phyloP scores from a whole-genome alignment of 371 early-diverging fungal species.

The Apophysomyces trapeziformis region DNA sequence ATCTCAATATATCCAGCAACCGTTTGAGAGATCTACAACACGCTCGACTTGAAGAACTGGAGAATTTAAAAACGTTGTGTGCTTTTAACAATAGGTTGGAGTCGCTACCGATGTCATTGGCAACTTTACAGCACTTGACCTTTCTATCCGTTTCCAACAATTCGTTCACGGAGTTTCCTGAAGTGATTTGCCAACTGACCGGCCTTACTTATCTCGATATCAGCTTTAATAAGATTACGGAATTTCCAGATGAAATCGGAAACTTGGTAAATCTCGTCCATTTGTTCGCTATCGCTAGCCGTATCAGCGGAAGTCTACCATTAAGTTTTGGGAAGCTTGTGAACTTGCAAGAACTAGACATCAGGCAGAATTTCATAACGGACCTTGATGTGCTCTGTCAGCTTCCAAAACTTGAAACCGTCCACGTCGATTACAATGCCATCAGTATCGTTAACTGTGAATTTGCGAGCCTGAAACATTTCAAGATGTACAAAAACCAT shows the following conservation, averaged over 20 bases:
- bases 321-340: conserved; percentile 61
- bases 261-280: conserved; percentile 63
- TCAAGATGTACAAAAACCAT: conserved; percentile 65
- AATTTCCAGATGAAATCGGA: conserved; percentile 76
- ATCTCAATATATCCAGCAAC: conserved; percentile 82
- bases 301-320: conserved; percentile 72
- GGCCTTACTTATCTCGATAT: conserved; percentile 77
- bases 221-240: conserved; percentile 81
- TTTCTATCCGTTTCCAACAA: conserved; percentile 81
- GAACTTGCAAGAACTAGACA: conserved; percentile 73
- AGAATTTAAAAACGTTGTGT: conserved; percentile 63
- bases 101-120: conserved; percentile 64
- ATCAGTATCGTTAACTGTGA: conserved; percentile 58
- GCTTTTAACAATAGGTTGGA: conserved; percentile 80
- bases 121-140: conserved; percentile 60
- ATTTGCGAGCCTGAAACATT: conserved; percentile 43
- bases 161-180: conserved; percentile 71
- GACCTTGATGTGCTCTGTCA: conserved; percentile 63
- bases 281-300: conserved; percentile 78
- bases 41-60: conserved; percentile 66
- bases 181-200: conserved; percentile 61
- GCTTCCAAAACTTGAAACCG: conserved; percentile 64
- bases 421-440: conserved; percentile 76
- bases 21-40: conserved; percentile 67
- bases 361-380: conserved; percentile 75